Base-by-base conservation (phyloP, 352 stramenopile genomes). In the Phytopythium sindhum region DNA sequence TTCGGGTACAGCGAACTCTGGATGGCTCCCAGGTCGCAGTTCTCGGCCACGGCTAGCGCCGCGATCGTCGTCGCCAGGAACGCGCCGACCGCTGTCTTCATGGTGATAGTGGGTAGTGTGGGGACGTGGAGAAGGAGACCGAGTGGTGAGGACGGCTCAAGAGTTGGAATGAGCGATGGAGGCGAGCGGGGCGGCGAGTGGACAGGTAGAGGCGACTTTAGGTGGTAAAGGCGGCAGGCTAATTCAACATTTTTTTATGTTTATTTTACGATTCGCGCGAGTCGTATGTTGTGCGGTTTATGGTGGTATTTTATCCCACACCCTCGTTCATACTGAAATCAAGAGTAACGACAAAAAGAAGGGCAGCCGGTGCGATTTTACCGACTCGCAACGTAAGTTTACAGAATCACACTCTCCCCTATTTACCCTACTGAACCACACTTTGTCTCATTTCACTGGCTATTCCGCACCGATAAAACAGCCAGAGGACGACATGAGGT, bases 21-120 rank as follows among this genome's bases (percentile, higher is more conserved):
- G 59, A 90, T 90, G 37, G 70, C 72, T 45, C 29, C 44, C 56
- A 88, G 72, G 45, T 90, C 77, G 52, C 81, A 90, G 29, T 81
- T 68, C 24, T 70, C 60, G 31, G 69, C 67, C 28, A 51, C 61
- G 19, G 66, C 71, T 44, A 77, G 66, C 14, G 73, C 72, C 31
- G 64, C 63, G 15, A 60, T 61, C 21, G 59, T 58, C 24, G 72
- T 53, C 4, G 74, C 57, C n/a, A 62, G 69, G 33, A 72, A 65
- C 35, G 68, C 65, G 28, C 73, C 17, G 29, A 61, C 65, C 28
- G 54, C 55, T 23, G 72, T 65, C 68, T 79, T 75, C 72, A 79
- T 79, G 10, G 48, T 73, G 24, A 7, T 23, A 17, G 42, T 19
- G 21, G 44, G 4, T 23, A 14, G 21, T 7, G n/a, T 28, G 21